Conservation (phyloP, 192 early-diverging fungal genomes). For the Kickxella alabastrina region DNA sequence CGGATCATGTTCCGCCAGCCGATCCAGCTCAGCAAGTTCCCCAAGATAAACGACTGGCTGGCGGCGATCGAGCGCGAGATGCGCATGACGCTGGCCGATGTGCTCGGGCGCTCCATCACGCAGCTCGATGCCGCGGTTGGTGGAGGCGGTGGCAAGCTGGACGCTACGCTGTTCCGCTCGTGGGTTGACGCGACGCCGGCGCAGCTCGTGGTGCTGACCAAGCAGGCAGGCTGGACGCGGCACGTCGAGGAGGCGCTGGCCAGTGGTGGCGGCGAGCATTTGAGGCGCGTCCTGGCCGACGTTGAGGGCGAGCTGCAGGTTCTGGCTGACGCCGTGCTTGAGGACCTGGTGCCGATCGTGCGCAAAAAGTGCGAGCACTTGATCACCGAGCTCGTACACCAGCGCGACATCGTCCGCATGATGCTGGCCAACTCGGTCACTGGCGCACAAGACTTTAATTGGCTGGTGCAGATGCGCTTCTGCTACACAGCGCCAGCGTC, state of each 20-base stretch:
- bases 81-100: constrained; percentile 76
- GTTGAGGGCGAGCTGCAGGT: constrained; percentile 74
- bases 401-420: constrained; percentile 85
- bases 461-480: constrained; percentile 96
- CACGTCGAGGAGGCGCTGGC: constrained; percentile 77
- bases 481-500: constrained; percentile 64
- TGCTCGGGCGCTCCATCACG: constrained; percentile 66
- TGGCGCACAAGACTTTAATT: constrained; percentile 78
- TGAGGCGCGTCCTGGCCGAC: constrained; percentile 57
- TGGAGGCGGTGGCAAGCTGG: constrained; percentile 44
- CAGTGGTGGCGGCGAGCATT: constrained; percentile 18
- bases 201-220: constrained; percentile 88
- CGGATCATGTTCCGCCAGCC: constrained; percentile 71
- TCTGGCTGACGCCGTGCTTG: constrained; percentile 90
- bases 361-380: constrained; percentile 97
- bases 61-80: constrained; percentile 91
- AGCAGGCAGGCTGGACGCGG: constrained; percentile 88
- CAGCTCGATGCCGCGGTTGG: constrained; percentile 64
- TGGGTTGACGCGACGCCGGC: constrained; percentile 92
- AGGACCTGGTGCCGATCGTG: constrained; percentile 74
- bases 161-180: constrained; percentile 56
- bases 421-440: constrained; percentile 53
- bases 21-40: constrained; percentile 75
- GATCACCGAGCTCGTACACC: constrained; percentile 98
- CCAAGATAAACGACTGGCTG: constrained; percentile 98